Conservation (phyloP, 768 basidiomycete species). For the Tricholoma furcatifolium region DNA sequence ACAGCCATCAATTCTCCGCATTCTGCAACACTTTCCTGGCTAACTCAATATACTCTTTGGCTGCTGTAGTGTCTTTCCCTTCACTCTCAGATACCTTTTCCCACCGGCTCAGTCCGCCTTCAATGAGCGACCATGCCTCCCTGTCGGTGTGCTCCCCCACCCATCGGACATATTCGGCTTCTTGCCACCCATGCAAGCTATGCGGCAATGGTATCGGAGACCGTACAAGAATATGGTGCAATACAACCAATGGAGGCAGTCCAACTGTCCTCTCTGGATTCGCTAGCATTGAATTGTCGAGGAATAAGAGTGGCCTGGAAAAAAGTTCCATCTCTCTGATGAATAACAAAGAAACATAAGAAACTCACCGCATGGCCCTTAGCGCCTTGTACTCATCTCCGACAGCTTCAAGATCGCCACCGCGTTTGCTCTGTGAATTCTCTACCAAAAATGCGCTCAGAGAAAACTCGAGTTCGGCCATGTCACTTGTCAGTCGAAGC, state of each 20-base stretch:
- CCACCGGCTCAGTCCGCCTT: conserved; percentile 77
- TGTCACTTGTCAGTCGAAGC: conserved; percentile 91
- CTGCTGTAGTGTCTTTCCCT: conserved; percentile 43
- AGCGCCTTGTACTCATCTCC: conserved; percentile 88
- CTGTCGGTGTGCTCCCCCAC: conserved; percentile 84
- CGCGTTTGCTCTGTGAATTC: conserved; percentile 54
- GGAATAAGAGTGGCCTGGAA: conserved; percentile 80
- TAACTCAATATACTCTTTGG: conserved; percentile 62
- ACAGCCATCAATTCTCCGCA: conserved; percentile 22
- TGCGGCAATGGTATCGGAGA: conserved; percentile 88
- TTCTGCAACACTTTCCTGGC: conserved; percentile 65
- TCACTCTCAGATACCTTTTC: conserved; percentile 67
- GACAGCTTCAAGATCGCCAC: conserved; percentile 66
- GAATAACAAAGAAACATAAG: not conserved
- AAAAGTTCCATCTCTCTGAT: conserved; percentile 4
- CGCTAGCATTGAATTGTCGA: conserved; percentile 73
- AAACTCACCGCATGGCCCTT: conserved; percentile 77
- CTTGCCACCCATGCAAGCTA: conserved; percentile 88
- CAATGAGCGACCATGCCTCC: conserved; percentile 80
- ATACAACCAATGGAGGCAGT: conserved; percentile 82
- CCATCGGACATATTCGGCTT: conserved; percentile 96
- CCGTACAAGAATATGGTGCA: conserved; percentile 91
- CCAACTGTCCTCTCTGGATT: conserved; percentile 67
- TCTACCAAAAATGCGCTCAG: conserved; percentile 76
- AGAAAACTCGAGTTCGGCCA: conserved; percentile 95